These are phyloP conservation scores for Colletotrichum viniferum DNA, from an alignment of 2,329 filamentous ascomycete genomes.

Conservation along the genomic window DNA sequence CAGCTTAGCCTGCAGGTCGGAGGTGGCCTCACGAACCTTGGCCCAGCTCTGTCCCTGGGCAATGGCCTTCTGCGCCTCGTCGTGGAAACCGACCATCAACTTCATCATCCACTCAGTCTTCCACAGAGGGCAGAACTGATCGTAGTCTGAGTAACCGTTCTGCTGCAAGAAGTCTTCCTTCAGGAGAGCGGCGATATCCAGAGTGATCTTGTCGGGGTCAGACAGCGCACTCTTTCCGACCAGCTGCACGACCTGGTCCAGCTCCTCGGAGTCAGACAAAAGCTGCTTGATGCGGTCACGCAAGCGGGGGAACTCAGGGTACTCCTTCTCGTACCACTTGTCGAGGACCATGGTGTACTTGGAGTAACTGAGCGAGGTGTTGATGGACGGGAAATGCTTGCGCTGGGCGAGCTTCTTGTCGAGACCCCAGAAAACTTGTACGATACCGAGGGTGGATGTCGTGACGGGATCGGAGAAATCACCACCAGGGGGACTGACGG, in stretches of 20 bases:
- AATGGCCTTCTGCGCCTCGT: slow-evolving; percentile 95
- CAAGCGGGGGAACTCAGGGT: slow-evolving; percentile 90
- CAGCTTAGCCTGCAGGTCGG: slow-evolving; percentile 83
- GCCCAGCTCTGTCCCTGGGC: slow-evolving; percentile 88
- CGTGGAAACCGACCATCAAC: slow-evolving; percentile 97
- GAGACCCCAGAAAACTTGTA: slow-evolving; percentile 99
- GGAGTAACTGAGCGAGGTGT: slow-evolving; percentile 92
- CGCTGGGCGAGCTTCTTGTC: slow-evolving; percentile 99
- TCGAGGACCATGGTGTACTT: slow-evolving; percentile 92
- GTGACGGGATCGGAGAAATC: slow-evolving; percentile 99
- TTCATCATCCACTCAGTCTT: slow-evolving; percentile 99
- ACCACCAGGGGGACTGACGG: slow-evolving; percentile 95
- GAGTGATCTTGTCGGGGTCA: slow-evolving; percentile 96
- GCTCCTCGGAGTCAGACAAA: slow-evolving; percentile 91
- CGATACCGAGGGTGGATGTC: slow-evolving; percentile 89
- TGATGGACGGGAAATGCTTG: slow-evolving; percentile 99
- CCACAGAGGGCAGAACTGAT: slow-evolving; percentile 99
- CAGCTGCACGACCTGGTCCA: slow-evolving; percentile 98
- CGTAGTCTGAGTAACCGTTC: slow-evolving; percentile 98
- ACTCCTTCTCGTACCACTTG: slow-evolving; percentile 92
- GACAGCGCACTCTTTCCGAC: slow-evolving; percentile 97
- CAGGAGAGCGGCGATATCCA: slow-evolving; percentile 87
- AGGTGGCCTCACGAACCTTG: slow-evolving; percentile 90
- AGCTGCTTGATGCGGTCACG: slow-evolving; percentile 94
- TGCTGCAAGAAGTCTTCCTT: slow-evolving; percentile 99